Base-by-base conservation (phyloP, 225 moss, liverwort and hornwort genomes). In the Marchantia polymorpha region DNA sequence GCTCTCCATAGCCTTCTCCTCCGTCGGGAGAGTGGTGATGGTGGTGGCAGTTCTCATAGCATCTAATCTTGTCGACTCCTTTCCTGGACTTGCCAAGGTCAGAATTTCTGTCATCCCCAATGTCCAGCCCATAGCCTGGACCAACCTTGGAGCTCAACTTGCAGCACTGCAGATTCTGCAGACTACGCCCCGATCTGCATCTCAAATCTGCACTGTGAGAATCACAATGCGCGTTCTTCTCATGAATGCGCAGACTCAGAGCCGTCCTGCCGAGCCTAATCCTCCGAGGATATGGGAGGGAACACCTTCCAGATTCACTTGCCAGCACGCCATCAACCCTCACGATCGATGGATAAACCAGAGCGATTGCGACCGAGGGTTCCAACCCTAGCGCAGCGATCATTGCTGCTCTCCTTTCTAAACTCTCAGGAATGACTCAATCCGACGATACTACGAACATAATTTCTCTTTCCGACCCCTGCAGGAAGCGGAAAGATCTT, bases 11-110 rank as follows among this genome's bases (percentile, higher is more conserved):
- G 39, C 39, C 39, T 20, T 60, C 69, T 66, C 55, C 78, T 8
- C 30, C 68, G 16, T 79, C 66, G 30, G 22, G 50, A 68, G 52
- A 52, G 12, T 27, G 25, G 49, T 77, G 52, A 52, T 79, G 64
- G 26, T 78, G 65, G 30, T 67, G 50, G 22, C 27, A 79, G 53
- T 52, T 53, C 9, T 46, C 8, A 39, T 39, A 39, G 78, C 53
- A 69, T 39, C 53, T 69, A 39, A 2, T 39, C 0, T 69, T 47
- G 9, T 7, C 19, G 29, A 55, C 51, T 50, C 51, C 51, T 7
- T 25, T 48, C 8, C 50, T 7, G 50, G 50, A 77, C n/a, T 64
- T 48, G 63, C 48, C 12, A 39, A 39, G 39, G 0, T 23, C 10
- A 0, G 31, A 31, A 25, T 64, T 3, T 64, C 69, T 49, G 7